Base-by-base conservation (phyloP, 1,284 basidiomycete species). In the Ganoderma sp. region DNA sequence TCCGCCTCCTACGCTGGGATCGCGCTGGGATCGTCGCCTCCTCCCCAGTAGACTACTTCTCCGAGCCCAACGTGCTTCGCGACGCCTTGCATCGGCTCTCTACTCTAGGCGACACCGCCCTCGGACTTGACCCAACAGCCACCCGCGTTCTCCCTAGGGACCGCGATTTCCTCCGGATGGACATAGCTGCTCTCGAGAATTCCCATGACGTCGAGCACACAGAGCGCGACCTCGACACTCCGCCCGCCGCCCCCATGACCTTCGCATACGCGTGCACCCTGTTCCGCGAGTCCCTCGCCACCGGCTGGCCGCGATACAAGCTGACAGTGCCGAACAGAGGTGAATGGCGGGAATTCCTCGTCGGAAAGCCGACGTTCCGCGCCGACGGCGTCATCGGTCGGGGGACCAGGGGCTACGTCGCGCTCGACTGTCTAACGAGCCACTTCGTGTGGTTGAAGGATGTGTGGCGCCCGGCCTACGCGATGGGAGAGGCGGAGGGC, bases 81-180 rank as follows among this genome's bases (percentile, higher is more conserved):
- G 41, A 63, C 25, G 32, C 67, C 22, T 58, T 61, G 2, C 61
- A 62, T 57, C 66, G 66, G 12, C 63, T 67, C 14, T 41, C 62
- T 7, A 15, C 32, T 7, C 32, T 56, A 14, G 54, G 34, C 14
- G 15, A 56, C 39, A 41, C 22, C 25, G 42, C 54, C 25, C 61
- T 69, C 17, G 70, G 70, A 0, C 25, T 54, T n/a, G 70, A 72
- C 25, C 63, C 66, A 0, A 66, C 52, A 3, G 70, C 67, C 4
- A 25, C 3, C 14, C 63, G 62, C 7, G 22, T 71, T 25, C 12
- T 4, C 0, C 22, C 45, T 2, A 45, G 25, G 6, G 39, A 66
- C 32, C 15, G 3, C 9, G 63, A 65, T n/a, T 67, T 48, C 45
- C 15, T 28, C 7, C 10, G 7, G 1, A 71, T 71, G 67, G 56